Percentiles rank a stretch among this genome's conserved stretches.
These are phyloP conservation scores for Candida easanensis DNA, from an alignment of 805 yeast species.

Conservation along the genomic window DNA sequence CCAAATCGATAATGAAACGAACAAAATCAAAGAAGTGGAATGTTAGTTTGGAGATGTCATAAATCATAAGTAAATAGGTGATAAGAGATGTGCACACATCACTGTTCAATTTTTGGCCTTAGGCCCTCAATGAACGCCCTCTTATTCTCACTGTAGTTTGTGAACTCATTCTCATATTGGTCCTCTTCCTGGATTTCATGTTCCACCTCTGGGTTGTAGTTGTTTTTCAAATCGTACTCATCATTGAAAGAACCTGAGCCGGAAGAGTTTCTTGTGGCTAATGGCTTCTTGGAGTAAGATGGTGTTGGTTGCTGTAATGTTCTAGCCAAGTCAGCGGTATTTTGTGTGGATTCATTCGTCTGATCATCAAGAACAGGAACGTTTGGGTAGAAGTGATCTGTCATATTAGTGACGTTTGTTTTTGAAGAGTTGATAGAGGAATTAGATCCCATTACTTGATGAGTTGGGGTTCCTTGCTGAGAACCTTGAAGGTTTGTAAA, in stretches of 20 bases:
- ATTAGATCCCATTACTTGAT: conserved; percentile 16
- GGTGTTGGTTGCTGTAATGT: conserved; percentile 27
- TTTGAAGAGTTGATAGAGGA: conserved; percentile 24
- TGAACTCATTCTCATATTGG: conserved; percentile 44
- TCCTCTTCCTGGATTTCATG: conserved; percentile 40
- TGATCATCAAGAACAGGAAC: conserved; percentile 24
- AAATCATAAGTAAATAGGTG: neutral
- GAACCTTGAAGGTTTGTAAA: conserved; percentile 17
- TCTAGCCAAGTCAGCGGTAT: conserved; percentile 23
- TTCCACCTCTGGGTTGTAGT: conserved; percentile 29
- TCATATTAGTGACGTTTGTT: conserved; percentile 25
- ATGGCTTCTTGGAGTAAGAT: conserved; percentile 20
- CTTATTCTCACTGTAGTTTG: conserved; percentile 43
- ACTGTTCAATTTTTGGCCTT: conserved; percentile 32
- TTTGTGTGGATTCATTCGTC: conserved; percentile 8
- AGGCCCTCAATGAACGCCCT: conserved; percentile 39
- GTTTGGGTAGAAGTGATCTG: conserved; percentile 26
- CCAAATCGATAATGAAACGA: too few relatives aligned
- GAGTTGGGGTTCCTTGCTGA: conserved; percentile 16
- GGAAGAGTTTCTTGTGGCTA: conserved; percentile 13
- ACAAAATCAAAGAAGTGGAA: too few relatives aligned
- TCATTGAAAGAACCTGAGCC: conserved; percentile 17
- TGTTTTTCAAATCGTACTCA: conserved; percentile 32
- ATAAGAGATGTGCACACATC: neutral
- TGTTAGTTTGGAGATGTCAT: too few relatives aligned